phyloP scores from a whole-genome alignment of 2,329 filamentous ascomycete genomes.

The Lomentospora prolificans region DNA sequence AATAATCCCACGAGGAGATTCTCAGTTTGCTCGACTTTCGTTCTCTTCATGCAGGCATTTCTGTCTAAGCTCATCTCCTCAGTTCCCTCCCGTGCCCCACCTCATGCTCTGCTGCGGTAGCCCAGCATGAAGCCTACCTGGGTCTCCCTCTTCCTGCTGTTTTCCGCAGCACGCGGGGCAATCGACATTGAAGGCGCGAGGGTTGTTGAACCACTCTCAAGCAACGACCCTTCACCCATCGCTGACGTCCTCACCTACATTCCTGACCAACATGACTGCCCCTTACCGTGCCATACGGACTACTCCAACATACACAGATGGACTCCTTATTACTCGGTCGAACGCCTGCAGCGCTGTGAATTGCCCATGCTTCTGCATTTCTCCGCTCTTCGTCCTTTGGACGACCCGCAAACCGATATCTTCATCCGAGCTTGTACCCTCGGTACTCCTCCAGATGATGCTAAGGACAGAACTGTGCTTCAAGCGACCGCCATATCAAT shows the following conservation, averaged over 20 bases:
- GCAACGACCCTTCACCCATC: constrained; percentile 14
- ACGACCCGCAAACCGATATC: background rate
- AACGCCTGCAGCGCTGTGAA: constrained; percentile 14
- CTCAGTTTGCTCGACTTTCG: background rate
- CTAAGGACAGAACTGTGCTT: background rate
- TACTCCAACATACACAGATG: constrained; percentile 15
- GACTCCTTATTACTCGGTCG: constrained; percentile 15
- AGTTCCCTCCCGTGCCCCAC: background rate
- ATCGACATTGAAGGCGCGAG: constrained; percentile 13
- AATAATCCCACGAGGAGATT: background rate
- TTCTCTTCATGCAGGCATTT: background rate
- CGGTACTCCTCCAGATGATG: background rate
- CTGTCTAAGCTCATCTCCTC: background rate
- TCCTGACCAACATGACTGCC: constrained; percentile 15
- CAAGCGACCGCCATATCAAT: background rate
- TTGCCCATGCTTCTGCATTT: background rate
- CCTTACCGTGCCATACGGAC: constrained; percentile 12
- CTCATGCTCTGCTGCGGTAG: background rate
- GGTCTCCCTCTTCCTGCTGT: background rate
- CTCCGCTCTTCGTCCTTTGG: background rate
- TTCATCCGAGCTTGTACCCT: background rate
- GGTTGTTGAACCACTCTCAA: constrained; percentile 8
- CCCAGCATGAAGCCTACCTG: background rate
- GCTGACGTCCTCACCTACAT: constrained; percentile 12
- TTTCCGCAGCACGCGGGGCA: constrained; percentile 6